phyloP scores from a whole-genome alignment of 202 grass and related monocot species.

The Carex sylvatica region DNA sequence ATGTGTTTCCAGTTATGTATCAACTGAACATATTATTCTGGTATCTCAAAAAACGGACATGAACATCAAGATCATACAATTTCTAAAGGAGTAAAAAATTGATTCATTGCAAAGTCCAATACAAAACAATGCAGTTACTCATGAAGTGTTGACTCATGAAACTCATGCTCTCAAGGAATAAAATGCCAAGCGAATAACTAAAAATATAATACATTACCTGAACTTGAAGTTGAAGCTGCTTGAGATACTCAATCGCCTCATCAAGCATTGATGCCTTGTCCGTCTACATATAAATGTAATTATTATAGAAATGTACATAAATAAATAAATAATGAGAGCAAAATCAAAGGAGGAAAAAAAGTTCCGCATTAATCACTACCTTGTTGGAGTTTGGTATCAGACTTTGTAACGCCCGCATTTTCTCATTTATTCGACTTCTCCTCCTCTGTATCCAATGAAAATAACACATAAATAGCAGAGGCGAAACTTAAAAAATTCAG shows the following conservation, averaged over 20 bases:
- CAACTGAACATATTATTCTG: background rate
- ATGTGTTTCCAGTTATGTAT: background rate
- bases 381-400: constrained; percentile 96
- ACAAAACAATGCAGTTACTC: background rate
- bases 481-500: too few species aligned
- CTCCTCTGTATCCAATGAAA: constrained; percentile 41
- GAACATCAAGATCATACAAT: background rate
- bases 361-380: constrained; percentile 31
- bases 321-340: background rate
- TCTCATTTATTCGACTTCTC: constrained; percentile 95
- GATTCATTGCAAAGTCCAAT: background rate
- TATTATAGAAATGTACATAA: background rate
- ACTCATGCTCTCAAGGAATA: background rate
- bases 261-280: constrained; percentile 99
- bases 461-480: background rate
- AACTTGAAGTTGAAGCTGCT: constrained; percentile 95
- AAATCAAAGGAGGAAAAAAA: background rate
- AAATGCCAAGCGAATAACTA: background rate
- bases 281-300: constrained; percentile 37
- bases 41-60: constrained; percentile 9
- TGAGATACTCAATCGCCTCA: constrained; percentile 96
- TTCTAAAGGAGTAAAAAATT: background rate
- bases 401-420: constrained; percentile 94
- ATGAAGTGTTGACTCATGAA: constrained; percentile 5
- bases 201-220: constrained; percentile 50